These are phyloP conservation scores for Xylariaceae sp. DNA, from an alignment of 2,329 filamentous ascomycete species.

Conservation along the genomic window DNA sequence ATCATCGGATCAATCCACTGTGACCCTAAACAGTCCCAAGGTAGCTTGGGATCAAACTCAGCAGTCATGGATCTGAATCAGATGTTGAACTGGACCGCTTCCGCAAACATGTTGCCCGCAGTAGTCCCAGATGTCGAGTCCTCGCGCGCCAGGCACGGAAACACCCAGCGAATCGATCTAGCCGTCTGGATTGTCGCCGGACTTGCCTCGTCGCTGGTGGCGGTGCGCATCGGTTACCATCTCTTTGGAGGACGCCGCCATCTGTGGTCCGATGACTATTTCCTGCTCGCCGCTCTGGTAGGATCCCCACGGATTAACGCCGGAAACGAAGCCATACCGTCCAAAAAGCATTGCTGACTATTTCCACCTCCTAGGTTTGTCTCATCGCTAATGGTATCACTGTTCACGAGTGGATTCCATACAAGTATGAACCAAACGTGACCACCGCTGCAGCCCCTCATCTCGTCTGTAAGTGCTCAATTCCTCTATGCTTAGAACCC, in stretches of 20 bases:
- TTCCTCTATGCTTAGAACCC: too few relatives aligned
- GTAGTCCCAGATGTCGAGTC: constrained; percentile 15
- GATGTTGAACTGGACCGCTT: not conserved
- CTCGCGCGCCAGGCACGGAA: not conserved
- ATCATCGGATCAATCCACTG: too few relatives aligned
- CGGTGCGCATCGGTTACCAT: constrained; percentile 16
- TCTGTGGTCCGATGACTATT: constrained; percentile 19
- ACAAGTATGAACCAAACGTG: constrained; percentile 17
- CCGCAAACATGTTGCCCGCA: not conserved
- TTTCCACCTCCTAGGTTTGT: constrained; percentile 3
- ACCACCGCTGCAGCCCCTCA: not conserved
- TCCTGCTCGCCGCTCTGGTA: constrained; percentile 20
- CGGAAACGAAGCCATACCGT: too few relatives aligned
- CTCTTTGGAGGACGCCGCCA: constrained; percentile 11
- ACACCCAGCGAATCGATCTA: constrained; percentile 1
- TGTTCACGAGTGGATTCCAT: constrained; percentile 12
- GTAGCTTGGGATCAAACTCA: too few relatives aligned
- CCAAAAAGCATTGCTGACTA: not conserved
- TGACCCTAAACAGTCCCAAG: too few relatives aligned
- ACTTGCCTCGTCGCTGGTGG: constrained; percentile 8
- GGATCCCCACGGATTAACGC: not conserved
- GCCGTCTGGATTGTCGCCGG: constrained; percentile 8
- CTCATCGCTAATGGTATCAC: constrained; percentile 15
- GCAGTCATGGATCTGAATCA: not conserved
- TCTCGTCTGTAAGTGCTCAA: constrained; percentile 12